Evolutionary conservation across 139 green algal genomes (phyloP).

Genomic region (Closterium sp.): DNA sequence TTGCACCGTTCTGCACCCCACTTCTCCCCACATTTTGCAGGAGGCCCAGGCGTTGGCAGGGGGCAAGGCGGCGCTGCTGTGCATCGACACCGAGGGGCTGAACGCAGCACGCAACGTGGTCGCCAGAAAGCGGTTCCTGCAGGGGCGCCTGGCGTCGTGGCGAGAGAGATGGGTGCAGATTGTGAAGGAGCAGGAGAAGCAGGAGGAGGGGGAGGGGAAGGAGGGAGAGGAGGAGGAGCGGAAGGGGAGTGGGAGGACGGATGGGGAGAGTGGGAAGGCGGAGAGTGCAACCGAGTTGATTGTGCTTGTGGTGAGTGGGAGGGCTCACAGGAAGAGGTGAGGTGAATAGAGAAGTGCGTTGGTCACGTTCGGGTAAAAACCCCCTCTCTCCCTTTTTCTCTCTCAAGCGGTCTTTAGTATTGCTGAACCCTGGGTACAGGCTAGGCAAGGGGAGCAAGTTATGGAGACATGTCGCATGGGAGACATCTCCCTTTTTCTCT

Average conservation of each 20-base stretch:
- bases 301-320: neutral
- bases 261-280: neutral
- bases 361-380: no score
- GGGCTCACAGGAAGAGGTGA: neutral
- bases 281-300: neutral
- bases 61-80: neutral
- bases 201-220: neutral
- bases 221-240: neutral
- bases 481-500: no score
- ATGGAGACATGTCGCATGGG: no score
- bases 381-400: neutral
- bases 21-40: neutral
- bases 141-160: neutral
- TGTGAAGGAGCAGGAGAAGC: neutral
- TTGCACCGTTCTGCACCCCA: neutral
- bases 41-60: neutral
- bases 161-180: neutral
- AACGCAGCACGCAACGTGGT: neutral
- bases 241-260: neutral
- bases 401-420: no score
- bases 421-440: no score
- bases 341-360: neutral
- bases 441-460: no score
- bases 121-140: neutral
- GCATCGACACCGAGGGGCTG: slow-evolving; percentile 1